Percentiles rank a stretch among this genome's conserved stretches.
Conservation (phyloP, 768 basidiomycete species). For the Pleurotus giganteus region DNA sequence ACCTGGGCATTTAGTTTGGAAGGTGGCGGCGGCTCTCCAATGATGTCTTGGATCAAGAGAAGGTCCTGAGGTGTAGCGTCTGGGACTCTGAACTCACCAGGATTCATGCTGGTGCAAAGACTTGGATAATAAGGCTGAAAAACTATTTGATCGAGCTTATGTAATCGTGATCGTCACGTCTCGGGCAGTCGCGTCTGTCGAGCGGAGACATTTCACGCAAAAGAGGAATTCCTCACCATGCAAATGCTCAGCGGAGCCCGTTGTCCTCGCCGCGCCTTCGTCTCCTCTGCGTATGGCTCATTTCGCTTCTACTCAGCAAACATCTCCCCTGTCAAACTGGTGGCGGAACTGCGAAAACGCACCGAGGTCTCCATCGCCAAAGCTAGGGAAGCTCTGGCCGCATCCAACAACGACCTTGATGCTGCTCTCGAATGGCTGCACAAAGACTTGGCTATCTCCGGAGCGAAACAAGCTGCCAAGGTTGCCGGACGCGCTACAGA, state of each 20-base stretch:
- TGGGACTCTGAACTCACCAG: slow-evolving; percentile 53
- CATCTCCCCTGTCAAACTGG: slow-evolving; percentile 55
- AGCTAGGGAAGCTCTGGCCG: slow-evolving; percentile 83
- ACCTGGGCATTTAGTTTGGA: not conserved
- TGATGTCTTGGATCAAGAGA: slow-evolving; percentile 65
- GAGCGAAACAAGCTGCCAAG: slow-evolving; percentile 81
- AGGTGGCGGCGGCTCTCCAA: slow-evolving; percentile 32
- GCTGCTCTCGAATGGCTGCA: slow-evolving; percentile 80
- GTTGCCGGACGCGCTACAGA: slow-evolving; percentile 69
- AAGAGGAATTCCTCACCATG: slow-evolving; percentile 1
- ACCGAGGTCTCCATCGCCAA: slow-evolving; percentile 82
- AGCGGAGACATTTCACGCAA: too few species aligned
- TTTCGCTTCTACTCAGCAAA: slow-evolving; percentile 51
- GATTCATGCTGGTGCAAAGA: slow-evolving; percentile 26
- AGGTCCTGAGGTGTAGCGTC: slow-evolving; percentile 69
- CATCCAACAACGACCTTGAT: slow-evolving; percentile 70
- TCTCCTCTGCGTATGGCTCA: slow-evolving; percentile 10
- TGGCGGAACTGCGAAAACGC: slow-evolving; percentile 82
- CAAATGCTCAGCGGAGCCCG: slow-evolving; percentile 7
- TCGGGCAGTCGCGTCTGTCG: not conserved
- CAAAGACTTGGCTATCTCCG: slow-evolving; percentile 66
- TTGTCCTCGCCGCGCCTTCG: not conserved
- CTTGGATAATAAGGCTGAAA: not conserved
- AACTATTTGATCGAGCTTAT: not conserved
- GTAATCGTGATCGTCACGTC: slow-evolving; percentile 12